Conservation (phyloP, 345 rosid species). For the Euclidium syriacum region DNA sequence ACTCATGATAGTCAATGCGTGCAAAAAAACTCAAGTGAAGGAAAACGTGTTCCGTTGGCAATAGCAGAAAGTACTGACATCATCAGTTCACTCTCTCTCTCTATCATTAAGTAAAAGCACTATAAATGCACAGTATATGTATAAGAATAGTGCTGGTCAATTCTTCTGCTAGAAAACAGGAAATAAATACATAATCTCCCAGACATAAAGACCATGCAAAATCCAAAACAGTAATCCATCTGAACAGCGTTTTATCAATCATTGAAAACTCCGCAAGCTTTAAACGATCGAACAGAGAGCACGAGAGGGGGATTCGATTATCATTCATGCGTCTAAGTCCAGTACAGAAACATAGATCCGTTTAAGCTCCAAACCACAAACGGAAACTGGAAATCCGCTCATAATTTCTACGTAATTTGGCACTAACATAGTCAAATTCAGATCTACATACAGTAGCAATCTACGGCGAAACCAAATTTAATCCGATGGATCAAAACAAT, state of each 20-base stretch:
- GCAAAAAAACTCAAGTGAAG: not conserved
- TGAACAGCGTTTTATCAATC: not conserved
- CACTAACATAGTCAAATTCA: constrained; percentile 2
- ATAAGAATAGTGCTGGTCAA: not conserved
- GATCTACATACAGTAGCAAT: constrained; percentile 20
- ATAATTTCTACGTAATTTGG: not conserved
- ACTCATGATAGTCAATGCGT: not conserved
- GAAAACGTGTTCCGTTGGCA: not conserved
- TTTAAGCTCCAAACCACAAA: not conserved
- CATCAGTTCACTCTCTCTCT: not conserved
- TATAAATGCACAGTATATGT: not conserved
- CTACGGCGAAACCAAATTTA: not conserved
- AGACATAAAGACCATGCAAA: not conserved
- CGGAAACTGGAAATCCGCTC: not conserved
- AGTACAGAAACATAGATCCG: not conserved
- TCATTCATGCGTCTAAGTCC: not conserved
- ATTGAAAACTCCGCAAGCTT: constrained; percentile 1
- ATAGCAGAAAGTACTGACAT: not conserved
- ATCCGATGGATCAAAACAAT: not conserved
- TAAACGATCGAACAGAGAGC: not conserved
- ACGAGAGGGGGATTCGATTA: not conserved
- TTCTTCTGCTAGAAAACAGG: not conserved
- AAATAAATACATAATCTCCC: not conserved
- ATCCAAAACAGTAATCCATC: not conserved
- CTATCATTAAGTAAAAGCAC: not conserved